Evolutionary conservation across 768 basidiomycete species (phyloP).

Genomic region (Leccinum subgranulosum): DNA sequence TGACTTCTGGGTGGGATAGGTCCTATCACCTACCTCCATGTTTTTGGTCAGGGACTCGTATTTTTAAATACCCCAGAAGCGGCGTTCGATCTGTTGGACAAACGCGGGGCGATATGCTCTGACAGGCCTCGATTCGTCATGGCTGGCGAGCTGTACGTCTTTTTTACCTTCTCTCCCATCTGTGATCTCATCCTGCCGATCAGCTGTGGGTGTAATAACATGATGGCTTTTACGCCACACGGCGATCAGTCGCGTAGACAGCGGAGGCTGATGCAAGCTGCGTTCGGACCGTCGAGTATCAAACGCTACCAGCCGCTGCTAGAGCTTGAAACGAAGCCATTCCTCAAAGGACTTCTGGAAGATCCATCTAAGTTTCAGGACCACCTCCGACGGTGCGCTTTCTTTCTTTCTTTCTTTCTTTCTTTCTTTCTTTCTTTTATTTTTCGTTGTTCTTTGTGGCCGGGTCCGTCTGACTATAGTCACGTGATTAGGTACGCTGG

Average conservation of each 20-base stretch:
- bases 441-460: neutral
- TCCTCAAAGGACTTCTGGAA: conserved; percentile 54
- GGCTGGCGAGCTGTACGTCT: conserved; percentile 66
- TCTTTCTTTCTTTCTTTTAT: neutral
- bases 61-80: conserved; percentile 63
- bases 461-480: conserved; percentile 17
- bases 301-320: conserved; percentile 57
- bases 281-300: conserved; percentile 52
- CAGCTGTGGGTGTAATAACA: conserved; percentile 62
- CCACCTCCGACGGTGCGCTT: conserved; percentile 33
- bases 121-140: conserved; percentile 71
- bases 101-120: conserved; percentile 67
- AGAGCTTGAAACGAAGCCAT: conserved; percentile 51
- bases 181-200: conserved; percentile 8
- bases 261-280: conserved; percentile 63
- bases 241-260: conserved; percentile 62
- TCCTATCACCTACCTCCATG: conserved; percentile 59
- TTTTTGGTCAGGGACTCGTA: conserved; percentile 64
- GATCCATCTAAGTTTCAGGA: conserved; percentile 34
- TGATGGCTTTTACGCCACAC: conserved; percentile 69
- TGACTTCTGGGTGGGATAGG: conserved; percentile 32
- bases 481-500: conserved; percentile 44
- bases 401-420: neutral
- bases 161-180: neutral
- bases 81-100: conserved; percentile 64